Evolutionary conservation across 2,329 filamentous ascomycete species (phyloP).

Genomic region (Scorias spongiosa): DNA sequence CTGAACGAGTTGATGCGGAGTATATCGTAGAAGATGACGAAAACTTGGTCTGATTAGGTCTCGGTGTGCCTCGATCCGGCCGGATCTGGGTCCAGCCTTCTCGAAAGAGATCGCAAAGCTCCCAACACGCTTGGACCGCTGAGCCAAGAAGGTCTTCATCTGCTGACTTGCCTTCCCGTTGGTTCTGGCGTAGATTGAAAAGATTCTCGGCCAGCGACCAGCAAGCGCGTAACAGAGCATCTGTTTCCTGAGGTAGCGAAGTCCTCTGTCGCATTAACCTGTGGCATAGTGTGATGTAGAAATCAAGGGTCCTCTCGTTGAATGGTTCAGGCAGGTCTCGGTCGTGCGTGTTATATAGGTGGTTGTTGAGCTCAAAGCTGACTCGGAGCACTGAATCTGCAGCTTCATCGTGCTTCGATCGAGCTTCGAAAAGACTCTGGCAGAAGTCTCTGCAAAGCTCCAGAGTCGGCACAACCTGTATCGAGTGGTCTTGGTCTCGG

Average conservation of each 20-base stretch:
- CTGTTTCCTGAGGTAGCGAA: conserved; percentile 64
- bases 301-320: conserved; percentile 77
- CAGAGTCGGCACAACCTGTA: conserved; percentile 57
- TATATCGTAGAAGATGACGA: not conserved
- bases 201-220: conserved; percentile 89
- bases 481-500: conserved; percentile 53
- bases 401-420: conserved; percentile 60
- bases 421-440: conserved; percentile 76
- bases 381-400: conserved; percentile 79
- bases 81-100: conserved; percentile 83
- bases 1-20: conserved; percentile 8
- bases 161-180: conserved; percentile 52
- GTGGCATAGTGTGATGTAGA: conserved; percentile 87
- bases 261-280: conserved; percentile 89
- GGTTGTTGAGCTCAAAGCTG: conserved; percentile 90
- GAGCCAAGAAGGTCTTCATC: conserved; percentile 78
- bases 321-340: conserved; percentile 72
- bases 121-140: conserved; percentile 87
- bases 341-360: conserved; percentile 86
- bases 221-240: conserved; percentile 69
- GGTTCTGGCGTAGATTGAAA: conserved; percentile 75
- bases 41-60: conserved; percentile 65
- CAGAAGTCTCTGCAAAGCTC: conserved; percentile 87
- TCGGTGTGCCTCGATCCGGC: conserved; percentile 71
- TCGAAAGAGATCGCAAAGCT: conserved; percentile 82